Conservation (phyloP, 805 yeast genomes). For the Saccharomycopsis fodiens region DNA sequence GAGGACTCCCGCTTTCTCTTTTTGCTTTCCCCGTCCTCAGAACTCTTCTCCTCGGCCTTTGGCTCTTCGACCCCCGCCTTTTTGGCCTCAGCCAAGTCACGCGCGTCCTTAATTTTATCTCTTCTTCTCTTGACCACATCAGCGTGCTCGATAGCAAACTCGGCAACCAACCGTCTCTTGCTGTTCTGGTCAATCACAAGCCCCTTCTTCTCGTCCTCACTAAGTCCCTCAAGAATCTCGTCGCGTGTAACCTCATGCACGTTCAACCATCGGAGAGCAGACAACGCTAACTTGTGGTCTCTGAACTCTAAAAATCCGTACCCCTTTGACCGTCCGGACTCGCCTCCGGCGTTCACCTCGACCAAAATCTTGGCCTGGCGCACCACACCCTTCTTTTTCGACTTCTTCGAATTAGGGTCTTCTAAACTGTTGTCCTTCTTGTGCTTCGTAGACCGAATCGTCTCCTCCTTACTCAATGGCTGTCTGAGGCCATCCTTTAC, state of each 20-base stretch:
- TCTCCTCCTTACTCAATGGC: constrained; percentile 83
- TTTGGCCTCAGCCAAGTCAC: constrained; percentile 27
- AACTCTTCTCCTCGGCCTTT: constrained; percentile 23
- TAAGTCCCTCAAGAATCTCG: constrained; percentile 66
- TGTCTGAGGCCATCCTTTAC: constrained; percentile 70
- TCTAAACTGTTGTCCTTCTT: constrained; percentile 36
- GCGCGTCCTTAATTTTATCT: constrained; percentile 48
- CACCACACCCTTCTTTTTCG: constrained; percentile 82
- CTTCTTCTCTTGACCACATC: constrained; percentile 86
- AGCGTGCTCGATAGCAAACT: constrained; percentile 94
- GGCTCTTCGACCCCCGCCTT: constrained; percentile 25
- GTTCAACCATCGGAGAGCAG: constrained; percentile 96
- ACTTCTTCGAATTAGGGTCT: constrained; percentile 45
- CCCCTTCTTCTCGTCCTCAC: constrained; percentile 55
- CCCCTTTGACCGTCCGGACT: constrained; percentile 87
- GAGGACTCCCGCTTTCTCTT: constrained; percentile 20
- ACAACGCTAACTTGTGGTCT: constrained; percentile 86
- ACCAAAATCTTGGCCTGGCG: constrained; percentile 87
- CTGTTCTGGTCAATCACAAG: constrained; percentile 24
- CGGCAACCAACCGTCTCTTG: constrained; percentile 78
- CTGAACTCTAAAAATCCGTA: constrained; percentile 92
- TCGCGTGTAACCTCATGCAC: constrained; percentile 74
- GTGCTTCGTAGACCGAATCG: constrained; percentile 66
- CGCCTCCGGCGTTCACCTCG: constrained; percentile 87
- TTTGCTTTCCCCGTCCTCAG: constrained; percentile 16